phyloP scores from a whole-genome alignment of 345 rosid species.

The Salix exigua region DNA sequence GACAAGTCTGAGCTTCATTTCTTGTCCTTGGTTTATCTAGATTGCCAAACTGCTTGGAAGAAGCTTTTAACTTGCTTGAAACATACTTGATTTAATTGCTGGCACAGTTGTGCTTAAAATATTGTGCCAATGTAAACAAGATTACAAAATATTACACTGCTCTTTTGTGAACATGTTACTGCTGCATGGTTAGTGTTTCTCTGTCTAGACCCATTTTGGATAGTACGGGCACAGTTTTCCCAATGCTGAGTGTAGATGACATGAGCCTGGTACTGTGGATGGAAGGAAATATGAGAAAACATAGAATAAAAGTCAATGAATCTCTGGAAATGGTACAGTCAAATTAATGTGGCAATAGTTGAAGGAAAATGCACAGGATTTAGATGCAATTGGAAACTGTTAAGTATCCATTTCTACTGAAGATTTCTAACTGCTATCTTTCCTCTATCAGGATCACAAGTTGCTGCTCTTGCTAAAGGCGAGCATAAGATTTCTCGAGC shows the following conservation, averaged over 20 bases:
- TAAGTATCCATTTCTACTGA: background rate
- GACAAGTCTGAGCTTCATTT: background rate
- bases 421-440: background rate
- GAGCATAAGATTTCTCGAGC: conserved; percentile 71
- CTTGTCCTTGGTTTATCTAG: background rate
- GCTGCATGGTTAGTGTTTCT: background rate
- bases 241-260: background rate
- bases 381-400: background rate
- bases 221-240: background rate
- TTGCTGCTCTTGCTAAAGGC: conserved; percentile 46
- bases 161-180: background rate
- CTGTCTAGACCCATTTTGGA: background rate
- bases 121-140: background rate
- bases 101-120: background rate
- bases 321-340: too few relatives aligned
- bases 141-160: background rate
- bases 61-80: background rate
- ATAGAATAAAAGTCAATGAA: too few relatives aligned
- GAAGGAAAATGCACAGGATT: background rate
- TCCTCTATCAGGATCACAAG: conserved; percentile 39
- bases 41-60: background rate
- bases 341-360: background rate
- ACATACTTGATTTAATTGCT: too few relatives aligned
- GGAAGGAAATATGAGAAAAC: background rate
- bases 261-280: background rate